Base-by-base conservation (phyloP, 2,329 filamentous ascomycete species). In the Thermothelomyces thermophilus region DNA sequence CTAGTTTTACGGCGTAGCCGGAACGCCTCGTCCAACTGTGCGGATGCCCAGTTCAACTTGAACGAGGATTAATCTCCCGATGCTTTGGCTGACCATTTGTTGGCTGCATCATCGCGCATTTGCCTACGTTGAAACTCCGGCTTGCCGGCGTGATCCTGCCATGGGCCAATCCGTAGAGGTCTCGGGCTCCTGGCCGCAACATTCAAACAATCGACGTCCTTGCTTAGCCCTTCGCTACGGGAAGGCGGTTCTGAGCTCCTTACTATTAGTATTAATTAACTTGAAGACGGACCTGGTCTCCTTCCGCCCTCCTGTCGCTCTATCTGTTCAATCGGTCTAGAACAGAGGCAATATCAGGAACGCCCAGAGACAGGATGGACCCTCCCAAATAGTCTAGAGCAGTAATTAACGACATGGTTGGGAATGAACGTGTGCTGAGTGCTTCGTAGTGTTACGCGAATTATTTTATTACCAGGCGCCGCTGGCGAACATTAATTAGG, bases 401-500 rank as follows among this genome's bases (percentile, higher is more conserved):
- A 26, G 24, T 5, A 9, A 26, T 26, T 5, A 26, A 26, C n/a
- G n/a, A n/a, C n/a, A 26, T 9, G 24, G 24, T 9, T 2, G 14
- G 17, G 41, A 10, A n/a, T n/a, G n/a, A n/a, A 2, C 19, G 40
- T 30, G 35, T 16, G 6, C 19, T 24, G 36, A 19, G 2, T 14
- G 35, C 34, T 52, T n/a, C n/a, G n/a, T n/a, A n/a, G n/a, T n/a
- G n/a, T n/a, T n/a, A n/a, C n/a, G n/a, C n/a, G n/a, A n/a, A n/a
- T n/a, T n/a, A n/a, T n/a, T n/a, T n/a, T n/a, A n/a, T n/a, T 14
- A 40, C 14, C 53, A 54, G 64, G 64, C 8, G 82, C 81, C 60
- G 81, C 77, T 0, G 62, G 64, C 35, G 76, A 81, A 56, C n/a
- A n/a, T n/a, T n/a, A n/a, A 73, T 77, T 22, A 77, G 76, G 0